Base-by-base conservation (phyloP, 306 rosid species). In the Vachellia collinsii region DNA sequence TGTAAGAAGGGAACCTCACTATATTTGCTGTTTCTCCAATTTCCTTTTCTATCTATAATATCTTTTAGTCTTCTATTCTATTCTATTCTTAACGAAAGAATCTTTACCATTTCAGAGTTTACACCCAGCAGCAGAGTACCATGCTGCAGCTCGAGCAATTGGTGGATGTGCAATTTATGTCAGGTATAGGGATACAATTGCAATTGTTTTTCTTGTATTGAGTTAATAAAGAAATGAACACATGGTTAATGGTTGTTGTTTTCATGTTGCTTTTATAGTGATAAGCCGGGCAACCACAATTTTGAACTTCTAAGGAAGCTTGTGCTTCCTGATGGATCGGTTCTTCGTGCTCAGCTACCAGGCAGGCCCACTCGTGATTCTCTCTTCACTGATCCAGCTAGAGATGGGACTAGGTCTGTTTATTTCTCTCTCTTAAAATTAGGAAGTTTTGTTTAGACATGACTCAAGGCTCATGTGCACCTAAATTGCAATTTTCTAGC, bases 81-180 rank as follows among this genome's bases (percentile, higher is more conserved):
- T 42, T 68, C 37, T 19, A 41, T 42, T 68, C 9, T 23, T 44
- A 11, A 70, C 7, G 29, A 76, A 64, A 42, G 5, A 5, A 42
- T 68, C 48, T 82, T 44, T 50, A 69, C 12, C 63, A 80, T 77
- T 81, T 72, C 87, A 95, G 98, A 90, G 94, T 82, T 84, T 89
- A 70, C 99, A 96, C 62, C 94, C 99, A 7, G 97, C 93, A 36
- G 97, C 97, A 11, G 99, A 96, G 7, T 96, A 96, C 81, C 98
- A 96, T 13, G 97, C 97, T 23, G 98, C 99, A 50, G 98, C 99
- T 74, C 98, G 99, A 20, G 94, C 99, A 14, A 69, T 96, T 6
- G 97, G 99, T n/a, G 98, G 99, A 80, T 89, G 98, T 82, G 91
- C 98, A 72, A 91, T 96, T 83, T 96, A 96, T 87, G 97, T 96